Evolutionary conservation across 345 rosid genomes (phyloP), one percentile per base, ranked within the genome.

Genomic region (Pistacia atlantica): DNA sequence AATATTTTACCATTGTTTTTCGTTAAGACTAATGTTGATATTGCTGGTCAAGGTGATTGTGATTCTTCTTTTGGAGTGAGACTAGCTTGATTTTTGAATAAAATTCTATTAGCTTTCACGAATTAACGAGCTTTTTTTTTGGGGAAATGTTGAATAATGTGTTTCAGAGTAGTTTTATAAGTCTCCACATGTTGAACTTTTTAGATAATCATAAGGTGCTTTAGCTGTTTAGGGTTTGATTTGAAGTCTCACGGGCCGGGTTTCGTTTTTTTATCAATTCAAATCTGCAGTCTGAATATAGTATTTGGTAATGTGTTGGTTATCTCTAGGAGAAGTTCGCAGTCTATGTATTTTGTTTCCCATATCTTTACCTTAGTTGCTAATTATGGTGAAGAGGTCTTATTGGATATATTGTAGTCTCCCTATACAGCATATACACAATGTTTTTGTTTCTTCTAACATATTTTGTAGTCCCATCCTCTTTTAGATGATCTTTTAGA

Each of bases 1-100:
- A 17, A 38, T 37, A 20, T 13, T 25, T 65, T 65, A 46, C 35
- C 55, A 28, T 22, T 63, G 35, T 45, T 45, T 17, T 25, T 72
- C 9, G 28, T 46, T 25, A 33, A 28, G 73, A 52, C 48, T 31
- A 31, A 31, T 31, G 46, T 42, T 42, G 6, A 7, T 2, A 74
- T 73, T 74, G 61, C 62, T 3, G 20, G 38, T 35, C 42, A 58
- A 60, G 59, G 11, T 57, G 37, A 54, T 45, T 62, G 38, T 81
- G 37, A 46, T 57, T 51, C 11, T 62, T 73, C 37, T 12, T 46
- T 8, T 51, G 46, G 45, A 69, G 61, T 69, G 33, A 51, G 2
- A 7, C 65, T 38, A 51, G 42, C 46, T 49, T 60, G 67, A 8
- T 16, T 18, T 42, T 67, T 3, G 33, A 66, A 17, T 45, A 17